phyloP scores from a whole-genome alignment of 2,329 filamentous ascomycete species.

The Colletotrichum echinochloae region DNA sequence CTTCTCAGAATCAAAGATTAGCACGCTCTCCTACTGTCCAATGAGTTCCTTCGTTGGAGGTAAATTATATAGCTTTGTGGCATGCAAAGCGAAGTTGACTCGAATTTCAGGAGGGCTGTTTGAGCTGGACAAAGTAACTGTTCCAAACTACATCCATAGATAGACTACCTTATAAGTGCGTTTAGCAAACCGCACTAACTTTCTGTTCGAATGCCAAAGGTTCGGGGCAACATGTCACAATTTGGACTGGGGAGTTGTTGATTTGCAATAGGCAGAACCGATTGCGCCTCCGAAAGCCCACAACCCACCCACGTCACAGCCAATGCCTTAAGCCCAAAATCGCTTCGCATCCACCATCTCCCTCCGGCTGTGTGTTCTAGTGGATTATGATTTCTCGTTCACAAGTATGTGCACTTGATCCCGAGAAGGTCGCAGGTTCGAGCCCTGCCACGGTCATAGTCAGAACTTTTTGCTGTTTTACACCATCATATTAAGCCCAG shows the following conservation, averaged over 20 bases:
- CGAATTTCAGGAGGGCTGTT: background rate
- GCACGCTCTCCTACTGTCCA: too few species aligned
- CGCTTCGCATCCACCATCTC: background rate
- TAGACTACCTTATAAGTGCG: background rate
- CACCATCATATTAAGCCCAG: background rate
- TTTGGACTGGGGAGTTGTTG: too few species aligned
- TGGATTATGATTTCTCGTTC: constrained; percentile 31
- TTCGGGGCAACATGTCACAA: too few species aligned
- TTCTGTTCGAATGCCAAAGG: rapidly evolving
- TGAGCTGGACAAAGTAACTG: background rate
- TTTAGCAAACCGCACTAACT: background rate
- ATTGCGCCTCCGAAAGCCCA: background rate
- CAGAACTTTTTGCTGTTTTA: background rate
- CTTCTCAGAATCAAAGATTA: too few species aligned
- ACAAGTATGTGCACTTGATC: constrained; percentile 28
- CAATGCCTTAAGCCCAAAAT: background rate
- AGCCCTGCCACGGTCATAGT: constrained; percentile 30
- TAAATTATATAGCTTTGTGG: background rate
- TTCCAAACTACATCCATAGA: background rate
- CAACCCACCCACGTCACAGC: background rate
- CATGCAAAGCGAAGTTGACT: background rate
- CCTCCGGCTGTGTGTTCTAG: constrained; percentile 25
- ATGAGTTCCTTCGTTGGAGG: too few species aligned
- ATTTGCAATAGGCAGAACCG: background rate
- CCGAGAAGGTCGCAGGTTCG: constrained; percentile 29